Base-by-base conservation (phyloP, 2,329 filamentous ascomycete species). In the Thielaviopsis punctulata region DNA sequence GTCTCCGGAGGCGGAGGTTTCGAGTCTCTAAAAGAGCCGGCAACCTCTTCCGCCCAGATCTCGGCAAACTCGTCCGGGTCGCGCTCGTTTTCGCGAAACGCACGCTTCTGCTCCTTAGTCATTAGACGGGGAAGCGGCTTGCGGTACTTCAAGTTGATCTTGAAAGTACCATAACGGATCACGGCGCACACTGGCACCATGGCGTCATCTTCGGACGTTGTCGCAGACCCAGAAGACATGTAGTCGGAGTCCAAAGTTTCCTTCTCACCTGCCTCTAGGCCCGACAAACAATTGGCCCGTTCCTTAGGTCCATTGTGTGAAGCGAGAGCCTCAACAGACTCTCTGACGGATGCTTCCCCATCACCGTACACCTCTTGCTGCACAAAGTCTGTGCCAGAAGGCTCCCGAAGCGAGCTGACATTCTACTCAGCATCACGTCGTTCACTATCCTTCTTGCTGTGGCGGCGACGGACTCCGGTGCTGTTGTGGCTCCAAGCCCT, bases 401-500 rank as follows among this genome's bases (percentile, higher is more conserved):
- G 39, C 43, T 41, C 24, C 27, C 45, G 53, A 39, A 27, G 53
- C 45, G 41, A 49, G 53, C 53, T 55, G 53, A 45, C 27, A 55
- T 52, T 55, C 53, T 55, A 55, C 53, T 55, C 53, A 51, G 53
- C 53, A 39, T 55, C 53, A 45, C 53, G 53, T 44, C 53, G 49
- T 22, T 55, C 53, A 19, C 52, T 43, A 44, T 55, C 53, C 39
- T 51, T 51, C 49, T 52, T 52, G 45, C 41, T 52, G 6, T 39
- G 43, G 22, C 53, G 53, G 18, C 53, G 41, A 7, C 27, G 50
- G 45, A 39, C 27, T 41, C 24, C 30, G 5, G 52, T 33, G 50
- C 65, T 65, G 52, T 69, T 69, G 9, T 69, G 66, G 46, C 73
- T 75, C 76, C 76, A 79, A 1, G 75, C 76, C 24, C 76, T 64